Base-by-base conservation (phyloP, 2,329 filamentous ascomycete species). In the Penicillium sumatraense region DNA sequence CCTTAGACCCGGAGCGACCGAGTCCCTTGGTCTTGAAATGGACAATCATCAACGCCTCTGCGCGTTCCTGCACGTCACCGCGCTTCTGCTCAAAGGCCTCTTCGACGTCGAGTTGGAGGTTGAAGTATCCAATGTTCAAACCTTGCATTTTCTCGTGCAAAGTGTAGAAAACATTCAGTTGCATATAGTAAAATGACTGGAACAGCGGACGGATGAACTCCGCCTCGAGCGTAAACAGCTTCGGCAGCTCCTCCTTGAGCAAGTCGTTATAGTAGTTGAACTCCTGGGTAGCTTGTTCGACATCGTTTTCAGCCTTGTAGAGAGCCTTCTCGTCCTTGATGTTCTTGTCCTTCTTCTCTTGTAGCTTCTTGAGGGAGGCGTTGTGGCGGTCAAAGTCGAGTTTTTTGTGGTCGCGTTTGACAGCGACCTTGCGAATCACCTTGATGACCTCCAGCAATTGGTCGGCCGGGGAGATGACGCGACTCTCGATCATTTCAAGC, bases 101-200 rank as follows among this genome's bases (percentile, higher is more conserved):
- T 73, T 97, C 91, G 40, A 99, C 89, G 68, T 96, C 93, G 27
- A 90, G 83, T 1, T 89, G 90, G 49, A 99, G 83, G 74, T 99
- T 90, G 75, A 99, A 99, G 78, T 99, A 99, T 58, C 92, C 92
- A 71, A 99, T 99, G 70, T 98, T 93, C 73, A 96, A 92, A 63
- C 84, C 87, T 78, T 99, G 95, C 95, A 99, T 99, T 77, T 89
- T 91, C 77, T 98, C 93, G 74, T 99, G 95, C 51, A 99, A 82
- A 1, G 95, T 99, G 77, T 99, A 99, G 75, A 98, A 99, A 62
- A 99, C 91, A 75, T 99, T 99, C 62, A 99, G 85, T 76, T 99
- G 95, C 95, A 99, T 99, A 81, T 98, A 99, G 79, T 99, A 99
- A 80, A 99, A 99, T 9, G 91, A 96, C 74, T 98, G 95, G 82